Conservation (phyloP, 108 stramenopile genomes). For the Pseudonitzschia multiseries region DNA sequence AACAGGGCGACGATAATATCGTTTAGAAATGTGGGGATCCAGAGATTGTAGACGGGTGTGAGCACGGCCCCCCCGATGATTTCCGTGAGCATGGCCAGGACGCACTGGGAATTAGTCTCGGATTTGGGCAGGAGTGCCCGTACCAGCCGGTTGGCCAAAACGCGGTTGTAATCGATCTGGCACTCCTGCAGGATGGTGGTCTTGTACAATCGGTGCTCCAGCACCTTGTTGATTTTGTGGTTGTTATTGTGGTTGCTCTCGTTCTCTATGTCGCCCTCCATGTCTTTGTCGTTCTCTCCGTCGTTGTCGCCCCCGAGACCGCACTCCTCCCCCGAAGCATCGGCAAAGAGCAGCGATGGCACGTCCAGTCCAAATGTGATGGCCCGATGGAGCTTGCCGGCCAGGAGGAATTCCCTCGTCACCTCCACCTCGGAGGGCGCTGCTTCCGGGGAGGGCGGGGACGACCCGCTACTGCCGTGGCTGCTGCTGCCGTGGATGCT, state of each 20-base stretch:
- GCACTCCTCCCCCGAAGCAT: conserved; percentile 71
- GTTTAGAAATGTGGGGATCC: conserved; percentile 72
- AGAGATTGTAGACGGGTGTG: conserved; percentile 69
- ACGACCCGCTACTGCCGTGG: too few species aligned
- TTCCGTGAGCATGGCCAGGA: conserved; percentile 65
- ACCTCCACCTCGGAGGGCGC: conserved; percentile 69
- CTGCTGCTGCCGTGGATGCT: not conserved
- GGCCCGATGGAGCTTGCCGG: conserved; percentile 75
- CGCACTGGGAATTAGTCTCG: conserved; percentile 64
- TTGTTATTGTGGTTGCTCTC: conserved; percentile 7
- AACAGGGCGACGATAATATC: conserved; percentile 46
- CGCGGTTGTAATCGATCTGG: conserved; percentile 85
- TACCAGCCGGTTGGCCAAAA: conserved; percentile 65
- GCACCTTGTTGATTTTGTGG: conserved; percentile 48
- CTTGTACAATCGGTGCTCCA: conserved; percentile 69
- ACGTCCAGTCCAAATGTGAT: conserved; percentile 88
- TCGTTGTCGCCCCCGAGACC: conserved; percentile 23
- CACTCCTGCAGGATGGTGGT: conserved; percentile 62
- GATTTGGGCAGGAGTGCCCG: conserved; percentile 54
- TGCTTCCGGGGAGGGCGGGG: too few species aligned
- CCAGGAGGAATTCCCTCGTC: conserved; percentile 68
- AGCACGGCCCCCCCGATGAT: conserved; percentile 64
- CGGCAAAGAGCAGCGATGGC: conserved; percentile 79
- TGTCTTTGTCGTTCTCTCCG: too few species aligned
- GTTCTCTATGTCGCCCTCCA: not conserved